Conservation (phyloP, 495 filamentous ascomycete species). For the Penicillium robsamsonii region DNA sequence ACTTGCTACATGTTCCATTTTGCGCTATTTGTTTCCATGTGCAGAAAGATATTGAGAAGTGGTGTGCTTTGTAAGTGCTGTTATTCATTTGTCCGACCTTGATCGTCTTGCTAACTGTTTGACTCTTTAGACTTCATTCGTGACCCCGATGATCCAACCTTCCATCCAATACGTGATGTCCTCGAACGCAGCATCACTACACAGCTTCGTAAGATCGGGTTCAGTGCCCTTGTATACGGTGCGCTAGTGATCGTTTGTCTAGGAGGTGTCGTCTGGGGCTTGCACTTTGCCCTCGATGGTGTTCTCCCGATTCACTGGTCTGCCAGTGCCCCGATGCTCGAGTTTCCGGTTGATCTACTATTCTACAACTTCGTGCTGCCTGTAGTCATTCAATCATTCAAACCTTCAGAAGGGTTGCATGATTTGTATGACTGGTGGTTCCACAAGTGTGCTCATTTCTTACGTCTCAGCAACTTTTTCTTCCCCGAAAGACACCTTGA, state of each 20-base stretch:
- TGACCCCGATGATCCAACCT: constrained; percentile 96
- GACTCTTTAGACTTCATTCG: constrained; percentile 78
- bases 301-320: constrained; percentile 92
- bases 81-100: not conserved
- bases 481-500: constrained; percentile 78
- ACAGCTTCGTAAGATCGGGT: constrained; percentile 93
- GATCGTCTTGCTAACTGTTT: constrained; percentile 10
- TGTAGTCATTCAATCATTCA: constrained; percentile 73
- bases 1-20: constrained; percentile 99
- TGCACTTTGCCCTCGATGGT: constrained; percentile 60
- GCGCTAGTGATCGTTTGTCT: constrained; percentile 89
- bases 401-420: constrained; percentile 79
- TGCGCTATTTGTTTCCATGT: constrained; percentile 98
- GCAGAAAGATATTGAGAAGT: constrained; percentile 90
- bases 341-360: constrained; percentile 90
- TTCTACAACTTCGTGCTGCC: constrained; percentile 98
- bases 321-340: constrained; percentile 82
- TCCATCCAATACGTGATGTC: constrained; percentile 96
- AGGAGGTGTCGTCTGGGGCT: constrained; percentile 93
- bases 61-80: constrained; percentile 79
- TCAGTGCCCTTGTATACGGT: constrained; percentile 94
- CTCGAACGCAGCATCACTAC: constrained; percentile 89
- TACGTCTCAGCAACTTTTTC: constrained; percentile 87
- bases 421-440: constrained; percentile 96
- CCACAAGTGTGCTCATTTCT: constrained; percentile 71